Conservation (phyloP, 306 rosid species). For the Quercus glauca region DNA sequence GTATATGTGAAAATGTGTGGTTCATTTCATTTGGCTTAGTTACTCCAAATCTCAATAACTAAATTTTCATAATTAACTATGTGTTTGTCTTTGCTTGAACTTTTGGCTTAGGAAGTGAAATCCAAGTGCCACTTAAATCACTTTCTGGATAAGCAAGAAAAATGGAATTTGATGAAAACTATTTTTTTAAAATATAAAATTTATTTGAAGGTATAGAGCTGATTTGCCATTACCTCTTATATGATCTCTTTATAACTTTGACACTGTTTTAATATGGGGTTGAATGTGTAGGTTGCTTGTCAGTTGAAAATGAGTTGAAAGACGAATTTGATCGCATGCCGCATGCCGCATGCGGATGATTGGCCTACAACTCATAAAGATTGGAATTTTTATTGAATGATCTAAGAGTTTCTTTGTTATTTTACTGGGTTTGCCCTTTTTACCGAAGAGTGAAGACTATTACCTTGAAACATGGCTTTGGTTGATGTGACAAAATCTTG, state of each 20-base stretch:
- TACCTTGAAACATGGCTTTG: constrained; percentile 50
- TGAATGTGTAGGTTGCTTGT: background rate
- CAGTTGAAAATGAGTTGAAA: background rate
- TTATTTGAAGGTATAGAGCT: background rate
- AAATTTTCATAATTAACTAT: background rate
- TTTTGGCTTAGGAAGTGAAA: background rate
- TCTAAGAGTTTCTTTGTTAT: background rate
- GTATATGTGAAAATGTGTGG: background rate
- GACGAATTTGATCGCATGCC: background rate
- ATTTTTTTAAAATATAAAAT: background rate
- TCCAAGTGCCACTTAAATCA: background rate
- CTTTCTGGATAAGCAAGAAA: background rate
- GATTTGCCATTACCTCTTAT: background rate
- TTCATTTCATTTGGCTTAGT: background rate
- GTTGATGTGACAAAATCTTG: constrained; percentile 71
- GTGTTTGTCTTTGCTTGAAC: background rate
- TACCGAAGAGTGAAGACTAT: background rate
- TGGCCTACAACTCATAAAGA: background rate
- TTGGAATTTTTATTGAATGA: background rate
- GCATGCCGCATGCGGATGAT: background rate
- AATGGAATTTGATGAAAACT: background rate
- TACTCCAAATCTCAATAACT: background rate
- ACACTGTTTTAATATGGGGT: background rate
- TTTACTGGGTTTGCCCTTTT: background rate
- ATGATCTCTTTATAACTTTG: background rate